Evolutionary conservation across 2,329 filamentous ascomycete species (phyloP).

Genomic region (Aspergillaceae sp.): DNA sequence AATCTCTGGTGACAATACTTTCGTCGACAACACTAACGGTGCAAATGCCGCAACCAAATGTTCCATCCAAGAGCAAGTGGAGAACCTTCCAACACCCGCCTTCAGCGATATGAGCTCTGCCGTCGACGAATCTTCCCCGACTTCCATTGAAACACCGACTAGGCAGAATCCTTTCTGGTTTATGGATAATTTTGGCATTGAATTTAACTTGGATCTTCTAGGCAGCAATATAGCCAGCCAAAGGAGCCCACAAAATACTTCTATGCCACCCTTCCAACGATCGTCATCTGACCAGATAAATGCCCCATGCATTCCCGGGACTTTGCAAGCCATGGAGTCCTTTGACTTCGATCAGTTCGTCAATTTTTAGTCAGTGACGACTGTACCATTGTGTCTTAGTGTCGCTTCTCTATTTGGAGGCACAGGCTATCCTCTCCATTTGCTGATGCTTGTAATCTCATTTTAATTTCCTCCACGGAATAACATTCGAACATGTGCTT

Average conservation of each 20-base stretch:
- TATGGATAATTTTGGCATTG: background rate
- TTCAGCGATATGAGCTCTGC: conserved; percentile 1
- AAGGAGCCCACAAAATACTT: background rate
- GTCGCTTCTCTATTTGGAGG: background rate
- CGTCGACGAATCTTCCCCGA: background rate
- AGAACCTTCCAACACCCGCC: background rate
- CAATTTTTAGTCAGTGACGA: background rate
- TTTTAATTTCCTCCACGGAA: background rate
- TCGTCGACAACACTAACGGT: conserved; percentile 1
- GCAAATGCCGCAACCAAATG: conserved; percentile 1
- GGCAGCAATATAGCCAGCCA: background rate
- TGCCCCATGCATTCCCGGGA: background rate
- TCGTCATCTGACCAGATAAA: background rate
- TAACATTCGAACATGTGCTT: background rate
- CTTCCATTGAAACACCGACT: conserved; percentile 1
- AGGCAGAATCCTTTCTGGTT: conserved; percentile 6
- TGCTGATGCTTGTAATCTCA: background rate
- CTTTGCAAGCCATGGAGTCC: background rate
- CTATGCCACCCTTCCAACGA: background rate
- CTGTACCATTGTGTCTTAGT: background rate
- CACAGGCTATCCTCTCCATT: background rate
- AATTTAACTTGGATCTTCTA: background rate
- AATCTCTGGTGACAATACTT: conserved; percentile 8
- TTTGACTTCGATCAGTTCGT: conserved; percentile 1
- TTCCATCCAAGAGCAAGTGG: conserved; percentile 1